A percentile compares a stretch with the other conserved stretches of the same genome.
Conservation (phyloP, 257 asterid genomes). For the Nicotiana benthamiana region DNA sequence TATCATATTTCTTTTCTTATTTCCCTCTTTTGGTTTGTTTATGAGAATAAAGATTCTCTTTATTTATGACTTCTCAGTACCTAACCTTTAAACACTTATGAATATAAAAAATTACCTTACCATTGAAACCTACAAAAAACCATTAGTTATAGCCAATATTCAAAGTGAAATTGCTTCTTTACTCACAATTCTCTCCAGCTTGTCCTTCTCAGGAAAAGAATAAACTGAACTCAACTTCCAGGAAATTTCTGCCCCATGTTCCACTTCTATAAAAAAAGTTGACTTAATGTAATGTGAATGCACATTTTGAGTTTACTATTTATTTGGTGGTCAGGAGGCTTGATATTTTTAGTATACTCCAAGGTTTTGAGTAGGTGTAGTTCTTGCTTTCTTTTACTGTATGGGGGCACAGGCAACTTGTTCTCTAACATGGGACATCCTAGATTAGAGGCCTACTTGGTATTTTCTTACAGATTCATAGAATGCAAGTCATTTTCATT, state of each 20-base stretch:
- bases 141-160: not conserved
- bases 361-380: not conserved
- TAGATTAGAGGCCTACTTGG: not conserved
- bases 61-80: not conserved
- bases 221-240: not conserved
- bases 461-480: slow-evolving; percentile 1
- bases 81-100: not conserved
- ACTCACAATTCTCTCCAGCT: not conserved
- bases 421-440: not conserved
- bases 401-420: slow-evolving; percentile 1
- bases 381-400: not conserved
- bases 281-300: not conserved
- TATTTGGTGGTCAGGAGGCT: not conserved
- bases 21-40: not conserved
- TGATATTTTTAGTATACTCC: not conserved
- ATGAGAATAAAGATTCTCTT: not conserved
- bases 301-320: not conserved
- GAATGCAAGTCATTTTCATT: not conserved
- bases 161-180: not conserved
- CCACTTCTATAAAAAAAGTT: not conserved
- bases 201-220: not conserved
- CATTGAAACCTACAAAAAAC: not conserved
- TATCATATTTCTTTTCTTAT: not conserved
- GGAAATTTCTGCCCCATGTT: not conserved
- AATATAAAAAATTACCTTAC: not conserved